Conservation (phyloP, 116 monocot species). For the Dioscorea cayenensis region DNA sequence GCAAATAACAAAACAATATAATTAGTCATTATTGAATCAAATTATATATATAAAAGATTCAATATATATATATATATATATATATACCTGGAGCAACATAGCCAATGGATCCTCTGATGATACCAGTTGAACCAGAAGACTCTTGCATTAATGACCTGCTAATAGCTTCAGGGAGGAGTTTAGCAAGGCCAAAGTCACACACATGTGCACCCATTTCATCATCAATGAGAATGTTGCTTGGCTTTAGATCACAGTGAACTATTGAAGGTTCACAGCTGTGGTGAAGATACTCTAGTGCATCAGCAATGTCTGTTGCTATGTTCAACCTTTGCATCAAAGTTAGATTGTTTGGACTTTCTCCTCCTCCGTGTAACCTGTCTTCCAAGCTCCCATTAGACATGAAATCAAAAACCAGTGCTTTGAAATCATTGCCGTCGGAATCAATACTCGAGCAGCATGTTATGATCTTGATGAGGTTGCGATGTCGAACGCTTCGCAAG, state of each 20-base stretch:
- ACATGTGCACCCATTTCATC: slow-evolving; percentile 22
- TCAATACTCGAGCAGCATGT: slow-evolving; percentile 6
- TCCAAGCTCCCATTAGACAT: slow-evolving; percentile 12
- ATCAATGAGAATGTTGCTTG: slow-evolving; percentile 32
- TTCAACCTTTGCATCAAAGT: slow-evolving; percentile 10
- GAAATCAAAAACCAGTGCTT: slow-evolving; percentile 6
- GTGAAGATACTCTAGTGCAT: slow-evolving; percentile 29
- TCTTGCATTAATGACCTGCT: not conserved
- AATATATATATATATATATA: too few relatives aligned
- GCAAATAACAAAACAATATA: too few relatives aligned
- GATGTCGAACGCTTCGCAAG: slow-evolving; percentile 5
- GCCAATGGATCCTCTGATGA: not conserved
- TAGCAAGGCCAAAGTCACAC: slow-evolving; percentile 28
- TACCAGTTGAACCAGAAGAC: not conserved
- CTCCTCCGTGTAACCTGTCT: not conserved
- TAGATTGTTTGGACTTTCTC: not conserved
- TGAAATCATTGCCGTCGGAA: slow-evolving; percentile 6
- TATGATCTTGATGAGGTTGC: slow-evolving; percentile 9
- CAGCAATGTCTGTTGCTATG: slow-evolving; percentile 29
- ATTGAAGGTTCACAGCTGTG: slow-evolving; percentile 2
- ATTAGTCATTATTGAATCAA: too few relatives aligned
- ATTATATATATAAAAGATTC: too few relatives aligned
- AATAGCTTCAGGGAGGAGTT: slow-evolving; percentile 8
- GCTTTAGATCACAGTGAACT: slow-evolving; percentile 35
- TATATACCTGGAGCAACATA: not conserved